Evolutionary conservation across 2,329 filamentous ascomycete genomes (phyloP).

Genomic region (Coniella vitis): DNA sequence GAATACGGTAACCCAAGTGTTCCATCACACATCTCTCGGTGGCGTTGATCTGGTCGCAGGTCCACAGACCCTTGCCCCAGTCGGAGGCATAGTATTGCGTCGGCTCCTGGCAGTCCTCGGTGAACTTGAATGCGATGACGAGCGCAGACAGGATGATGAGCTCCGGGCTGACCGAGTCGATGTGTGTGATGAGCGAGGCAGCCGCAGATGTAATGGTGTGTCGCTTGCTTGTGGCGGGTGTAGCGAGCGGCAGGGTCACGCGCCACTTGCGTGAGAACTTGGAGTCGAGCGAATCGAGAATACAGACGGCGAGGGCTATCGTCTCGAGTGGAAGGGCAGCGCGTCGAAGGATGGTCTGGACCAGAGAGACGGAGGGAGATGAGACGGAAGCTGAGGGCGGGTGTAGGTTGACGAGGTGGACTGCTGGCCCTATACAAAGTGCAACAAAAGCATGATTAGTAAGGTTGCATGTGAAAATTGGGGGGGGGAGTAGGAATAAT

Average conservation of each 20-base stretch:
- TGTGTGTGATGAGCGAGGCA: slow-evolving; percentile 34
- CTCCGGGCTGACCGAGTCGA: slow-evolving; percentile 56
- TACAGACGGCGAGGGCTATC: slow-evolving; percentile 58
- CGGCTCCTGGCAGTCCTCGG: slow-evolving; percentile 50
- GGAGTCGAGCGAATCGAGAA: slow-evolving; percentile 57
- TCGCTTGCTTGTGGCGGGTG: slow-evolving; percentile 30
- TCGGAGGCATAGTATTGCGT: slow-evolving; percentile 45
- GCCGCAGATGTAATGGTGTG: slow-evolving; percentile 41
- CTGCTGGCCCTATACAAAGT: slow-evolving; percentile 48
- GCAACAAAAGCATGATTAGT: slow-evolving; percentile 9
- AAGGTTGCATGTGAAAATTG: slow-evolving; percentile 11
- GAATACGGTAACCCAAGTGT: slow-evolving; percentile 55
- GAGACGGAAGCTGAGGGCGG: slow-evolving; percentile 56
- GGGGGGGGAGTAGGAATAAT: too few species aligned
- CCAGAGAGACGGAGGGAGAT: slow-evolving; percentile 48
- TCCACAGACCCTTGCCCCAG: slow-evolving; percentile 53
- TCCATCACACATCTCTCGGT: slow-evolving; percentile 60
- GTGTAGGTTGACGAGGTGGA: slow-evolving; percentile 60
- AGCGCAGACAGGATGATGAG: slow-evolving; percentile 57
- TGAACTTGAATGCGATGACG: slow-evolving; percentile 59
- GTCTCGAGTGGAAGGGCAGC: slow-evolving; percentile 53
- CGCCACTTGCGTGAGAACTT: slow-evolving; percentile 59
- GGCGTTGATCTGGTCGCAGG: slow-evolving; percentile 54
- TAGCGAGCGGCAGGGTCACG: slow-evolving; percentile 45
- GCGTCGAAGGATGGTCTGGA: slow-evolving; percentile 54